These are phyloP conservation scores for Berkeleyomyces basicola DNA, from an alignment of 2,329 filamentous ascomycete genomes.

Conservation along the genomic window DNA sequence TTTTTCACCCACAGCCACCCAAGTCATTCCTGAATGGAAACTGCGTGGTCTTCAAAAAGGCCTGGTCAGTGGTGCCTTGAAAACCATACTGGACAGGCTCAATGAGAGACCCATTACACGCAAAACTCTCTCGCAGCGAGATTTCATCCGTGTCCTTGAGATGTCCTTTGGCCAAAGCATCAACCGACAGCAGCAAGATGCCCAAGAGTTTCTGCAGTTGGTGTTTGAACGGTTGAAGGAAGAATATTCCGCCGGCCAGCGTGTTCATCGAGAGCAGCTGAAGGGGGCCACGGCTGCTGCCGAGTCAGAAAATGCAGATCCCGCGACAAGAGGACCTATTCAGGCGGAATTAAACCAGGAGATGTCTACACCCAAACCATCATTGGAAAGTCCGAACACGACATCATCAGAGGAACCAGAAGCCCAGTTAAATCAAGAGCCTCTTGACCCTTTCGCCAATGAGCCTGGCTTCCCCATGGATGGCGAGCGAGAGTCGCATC, in stretches of 20 bases:
- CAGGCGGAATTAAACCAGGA: slow-evolving; percentile 17
- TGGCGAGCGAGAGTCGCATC: slow-evolving; percentile 82
- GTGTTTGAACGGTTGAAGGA: slow-evolving; percentile 84
- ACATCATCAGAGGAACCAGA: not conserved
- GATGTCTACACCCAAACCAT: not conserved
- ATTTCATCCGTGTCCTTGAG: slow-evolving; percentile 72
- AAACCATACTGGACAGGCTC: slow-evolving; percentile 78
- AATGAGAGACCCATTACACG: slow-evolving; percentile 88
- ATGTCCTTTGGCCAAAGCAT: slow-evolving; percentile 77
- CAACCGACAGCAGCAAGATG: slow-evolving; percentile 89
- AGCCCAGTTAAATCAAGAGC: not conserved
- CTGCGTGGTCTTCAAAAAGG: slow-evolving; percentile 58
- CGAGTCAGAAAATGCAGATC: slow-evolving; percentile 4
- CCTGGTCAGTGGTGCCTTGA: slow-evolving; percentile 69
- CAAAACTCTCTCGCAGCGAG: slow-evolving; percentile 80
- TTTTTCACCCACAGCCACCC: not conserved
- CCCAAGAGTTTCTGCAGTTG: slow-evolving; percentile 91
- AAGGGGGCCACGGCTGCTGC: slow-evolving; percentile 2
- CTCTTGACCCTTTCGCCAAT: slow-evolving; percentile 5
- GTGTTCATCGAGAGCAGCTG: slow-evolving; percentile 30
- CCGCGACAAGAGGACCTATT: no score
- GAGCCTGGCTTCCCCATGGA: slow-evolving; percentile 80
- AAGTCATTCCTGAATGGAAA: slow-evolving; percentile 38
- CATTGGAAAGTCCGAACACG: no score
- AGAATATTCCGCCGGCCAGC: slow-evolving; percentile 74